A percentile compares a stretch with the other conserved stretches of the same genome.
Conservation (phyloP, 805 yeast species). For the Zygoascus flipseniorum region DNA sequence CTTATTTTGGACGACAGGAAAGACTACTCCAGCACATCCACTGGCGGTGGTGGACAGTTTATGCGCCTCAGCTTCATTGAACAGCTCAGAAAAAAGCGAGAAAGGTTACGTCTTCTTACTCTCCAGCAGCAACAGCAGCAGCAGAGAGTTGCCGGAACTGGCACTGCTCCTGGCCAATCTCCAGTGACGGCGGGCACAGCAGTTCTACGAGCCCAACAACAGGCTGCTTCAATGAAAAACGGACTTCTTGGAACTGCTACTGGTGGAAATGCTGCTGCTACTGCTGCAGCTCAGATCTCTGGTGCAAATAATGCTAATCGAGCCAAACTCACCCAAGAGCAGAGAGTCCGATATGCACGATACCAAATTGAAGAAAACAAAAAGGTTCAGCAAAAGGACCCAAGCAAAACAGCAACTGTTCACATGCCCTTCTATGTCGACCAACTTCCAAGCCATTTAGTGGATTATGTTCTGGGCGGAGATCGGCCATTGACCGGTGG, state of each 20-base stretch:
- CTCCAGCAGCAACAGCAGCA: slow-evolving; percentile 18
- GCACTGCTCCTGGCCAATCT: slow-evolving; percentile 5
- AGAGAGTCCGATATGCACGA: not conserved
- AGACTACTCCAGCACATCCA: slow-evolving; percentile 32
- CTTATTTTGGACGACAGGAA: slow-evolving; percentile 44
- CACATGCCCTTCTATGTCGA: not conserved
- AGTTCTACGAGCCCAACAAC: slow-evolving; percentile 3
- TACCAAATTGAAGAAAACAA: slow-evolving; percentile 1
- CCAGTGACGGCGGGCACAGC: not conserved
- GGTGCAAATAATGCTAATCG: slow-evolving; percentile 16
- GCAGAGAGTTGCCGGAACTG: slow-evolving; percentile 10
- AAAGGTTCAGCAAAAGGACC: not conserved
- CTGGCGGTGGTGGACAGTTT: slow-evolving; percentile 47
- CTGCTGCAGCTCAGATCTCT: not conserved
- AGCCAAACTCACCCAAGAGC: slow-evolving; percentile 3
- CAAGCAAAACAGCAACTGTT: not conserved
- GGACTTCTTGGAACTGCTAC: slow-evolving; percentile 4
- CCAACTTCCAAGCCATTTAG: slow-evolving; percentile 1
- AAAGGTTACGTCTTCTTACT: slow-evolving; percentile 35
- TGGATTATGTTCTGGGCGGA: slow-evolving; percentile 2
- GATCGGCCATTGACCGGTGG: not conserved
- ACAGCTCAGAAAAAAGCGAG: slow-evolving; percentile 66
- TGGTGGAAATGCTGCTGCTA: slow-evolving; percentile 6
- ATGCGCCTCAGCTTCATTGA: slow-evolving; percentile 83
- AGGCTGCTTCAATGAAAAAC: slow-evolving; percentile 5